Percentiles rank a stretch among this genome's conserved stretches.
These are phyloP conservation scores for Dactylellina leptospora DNA, from an alignment of 2,329 filamentous ascomycete species.

Conservation along the genomic window DNA sequence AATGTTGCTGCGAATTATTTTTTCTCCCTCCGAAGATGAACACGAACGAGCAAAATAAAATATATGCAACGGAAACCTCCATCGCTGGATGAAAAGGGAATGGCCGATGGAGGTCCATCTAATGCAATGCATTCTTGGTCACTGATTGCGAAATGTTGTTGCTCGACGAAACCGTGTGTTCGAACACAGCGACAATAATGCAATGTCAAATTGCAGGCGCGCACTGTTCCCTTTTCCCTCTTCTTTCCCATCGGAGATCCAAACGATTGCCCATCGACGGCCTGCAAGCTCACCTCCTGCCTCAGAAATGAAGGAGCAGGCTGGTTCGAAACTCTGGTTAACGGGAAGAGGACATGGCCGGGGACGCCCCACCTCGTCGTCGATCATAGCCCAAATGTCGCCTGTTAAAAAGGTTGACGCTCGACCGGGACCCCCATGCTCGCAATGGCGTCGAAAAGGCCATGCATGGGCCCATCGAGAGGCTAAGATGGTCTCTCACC, in stretches of 20 bases:
- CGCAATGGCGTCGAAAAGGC: slow-evolving; percentile 16
- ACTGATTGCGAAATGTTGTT: slow-evolving; percentile 47
- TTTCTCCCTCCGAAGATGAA: not conserved
- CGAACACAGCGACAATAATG: slow-evolving; percentile 7
- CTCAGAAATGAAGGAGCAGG: not conserved
- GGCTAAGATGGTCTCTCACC: slow-evolving; percentile 34
- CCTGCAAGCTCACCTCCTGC: slow-evolving; percentile 7
- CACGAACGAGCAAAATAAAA: not conserved
- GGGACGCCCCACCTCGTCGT: slow-evolving; percentile 42
- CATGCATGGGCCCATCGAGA: slow-evolving; percentile 13
- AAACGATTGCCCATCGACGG: slow-evolving; percentile 17
- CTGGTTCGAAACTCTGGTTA: slow-evolving; percentile 26
- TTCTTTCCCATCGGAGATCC: slow-evolving; percentile 29
- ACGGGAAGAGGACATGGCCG: slow-evolving; percentile 34
- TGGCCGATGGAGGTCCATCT: slow-evolving; percentile 19
- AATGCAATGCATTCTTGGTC: slow-evolving; percentile 48
- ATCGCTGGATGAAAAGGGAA: slow-evolving; percentile 21
- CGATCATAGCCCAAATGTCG: slow-evolving; percentile 51
- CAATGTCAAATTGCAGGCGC: slow-evolving; percentile 6
- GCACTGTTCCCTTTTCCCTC: slow-evolving; percentile 31
- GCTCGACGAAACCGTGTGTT: slow-evolving; percentile 50
- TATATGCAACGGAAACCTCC: not conserved
- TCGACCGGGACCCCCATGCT: slow-evolving; percentile 52
- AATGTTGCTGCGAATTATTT: too few species aligned
- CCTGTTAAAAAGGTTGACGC: slow-evolving; percentile 52